A percentile compares a stretch with the other conserved stretches of the same genome.
These are phyloP conservation scores for Apiosordaria backusii DNA, from an alignment of 495 filamentous ascomycete genomes.

Conservation along the genomic window DNA sequence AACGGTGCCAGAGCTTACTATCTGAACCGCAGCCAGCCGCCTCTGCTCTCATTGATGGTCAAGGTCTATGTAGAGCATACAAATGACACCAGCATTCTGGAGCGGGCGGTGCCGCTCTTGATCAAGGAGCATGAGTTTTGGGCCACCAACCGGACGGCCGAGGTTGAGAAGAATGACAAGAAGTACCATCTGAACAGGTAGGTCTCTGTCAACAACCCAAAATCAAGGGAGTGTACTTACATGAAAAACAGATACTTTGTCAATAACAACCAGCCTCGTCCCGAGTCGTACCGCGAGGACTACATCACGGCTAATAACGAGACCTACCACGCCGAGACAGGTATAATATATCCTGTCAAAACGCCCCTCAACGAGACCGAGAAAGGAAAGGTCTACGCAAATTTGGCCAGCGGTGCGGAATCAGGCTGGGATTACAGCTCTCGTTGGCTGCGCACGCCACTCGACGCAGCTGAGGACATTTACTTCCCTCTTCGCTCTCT, in stretches of 20 bases:
- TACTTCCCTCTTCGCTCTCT: conserved; percentile 52
- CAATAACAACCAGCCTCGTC: conserved; percentile 47
- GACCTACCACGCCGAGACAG: conserved; percentile 43
- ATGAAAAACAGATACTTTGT: conserved; percentile 38
- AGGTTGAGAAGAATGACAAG: conserved; percentile 31
- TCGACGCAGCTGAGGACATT: conserved; percentile 43
- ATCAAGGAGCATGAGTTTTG: conserved; percentile 50
- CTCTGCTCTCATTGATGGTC: conserved; percentile 49
- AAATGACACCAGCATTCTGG: conserved; percentile 47
- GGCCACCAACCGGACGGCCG: conserved; percentile 42
- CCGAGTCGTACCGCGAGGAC: conserved; percentile 50
- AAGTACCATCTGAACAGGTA: conserved; percentile 43
- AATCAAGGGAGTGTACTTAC: not conserved
- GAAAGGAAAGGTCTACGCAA: conserved; percentile 40
- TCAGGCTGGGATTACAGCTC: conserved; percentile 47
- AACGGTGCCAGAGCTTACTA: conserved; percentile 50
- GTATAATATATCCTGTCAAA: conserved; percentile 47
- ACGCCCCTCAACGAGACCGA: conserved; percentile 38
- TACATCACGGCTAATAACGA: conserved; percentile 45
- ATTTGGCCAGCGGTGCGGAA: conserved; percentile 49
- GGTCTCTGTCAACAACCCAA: conserved; percentile 10
- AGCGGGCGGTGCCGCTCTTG: conserved; percentile 44
- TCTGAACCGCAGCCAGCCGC: conserved; percentile 48
- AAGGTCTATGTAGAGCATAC: conserved; percentile 47
- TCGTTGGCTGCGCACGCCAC: conserved; percentile 40